Evolutionary conservation across 768 basidiomycete genomes (phyloP).

Genomic region (Boletellus sp.): DNA sequence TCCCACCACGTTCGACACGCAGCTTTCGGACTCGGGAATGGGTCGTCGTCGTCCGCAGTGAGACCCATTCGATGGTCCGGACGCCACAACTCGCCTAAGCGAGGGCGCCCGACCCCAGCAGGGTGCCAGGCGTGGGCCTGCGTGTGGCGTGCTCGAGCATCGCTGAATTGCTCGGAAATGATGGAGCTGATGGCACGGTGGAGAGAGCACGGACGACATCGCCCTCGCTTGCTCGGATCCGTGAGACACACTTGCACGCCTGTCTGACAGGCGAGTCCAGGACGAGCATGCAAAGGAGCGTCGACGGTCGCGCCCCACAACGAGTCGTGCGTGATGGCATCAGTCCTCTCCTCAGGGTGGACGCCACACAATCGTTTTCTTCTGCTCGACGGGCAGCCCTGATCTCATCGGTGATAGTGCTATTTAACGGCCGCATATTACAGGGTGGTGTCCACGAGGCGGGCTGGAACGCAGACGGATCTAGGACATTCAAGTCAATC

Average conservation of each 20-base stretch:
- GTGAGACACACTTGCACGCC: too few species aligned
- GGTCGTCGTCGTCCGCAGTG: background rate
- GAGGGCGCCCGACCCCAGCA: background rate
- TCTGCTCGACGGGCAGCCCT: background rate
- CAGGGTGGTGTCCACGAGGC: constrained; percentile 6
- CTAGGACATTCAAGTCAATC: constrained; percentile 10
- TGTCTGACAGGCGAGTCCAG: too few species aligned
- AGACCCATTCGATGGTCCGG: background rate
- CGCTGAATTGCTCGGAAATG: constrained; percentile 3
- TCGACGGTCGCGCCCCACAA: background rate
- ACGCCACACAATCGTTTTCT: background rate
- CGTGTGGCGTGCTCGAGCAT: background rate
- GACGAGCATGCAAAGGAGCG: too few species aligned
- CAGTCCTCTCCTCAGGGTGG: background rate
- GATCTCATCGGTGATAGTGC: constrained; percentile 5
- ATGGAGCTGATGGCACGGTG: background rate
- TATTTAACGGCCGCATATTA: background rate
- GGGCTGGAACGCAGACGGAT: constrained; percentile 1
- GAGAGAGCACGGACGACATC: too few species aligned
- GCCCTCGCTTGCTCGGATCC: background rate
- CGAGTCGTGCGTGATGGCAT: constrained; percentile 3
- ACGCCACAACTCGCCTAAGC: background rate
- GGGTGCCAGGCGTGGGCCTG: background rate
- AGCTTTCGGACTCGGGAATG: background rate
- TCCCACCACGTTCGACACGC: background rate